Evolutionary conservation across 2,329 filamentous ascomycete genomes (phyloP).

Genomic region (Aspergillus tamarii): DNA sequence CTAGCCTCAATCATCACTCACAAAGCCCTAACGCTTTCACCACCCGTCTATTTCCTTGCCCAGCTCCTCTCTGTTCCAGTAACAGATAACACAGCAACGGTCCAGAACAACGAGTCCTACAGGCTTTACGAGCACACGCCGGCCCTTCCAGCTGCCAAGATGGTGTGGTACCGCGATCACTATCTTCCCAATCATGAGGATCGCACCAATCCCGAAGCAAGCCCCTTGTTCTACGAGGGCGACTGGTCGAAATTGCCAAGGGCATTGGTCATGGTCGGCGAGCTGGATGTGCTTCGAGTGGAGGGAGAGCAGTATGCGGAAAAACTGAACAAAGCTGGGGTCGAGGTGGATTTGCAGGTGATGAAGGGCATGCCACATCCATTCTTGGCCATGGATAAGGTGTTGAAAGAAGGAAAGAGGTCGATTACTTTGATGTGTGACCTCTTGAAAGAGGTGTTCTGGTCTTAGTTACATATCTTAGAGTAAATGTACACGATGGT

Average conservation of each 20-base stretch:
- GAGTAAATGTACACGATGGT: not conserved
- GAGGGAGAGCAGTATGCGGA: conserved; percentile 58
- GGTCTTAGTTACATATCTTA: conserved; percentile 17
- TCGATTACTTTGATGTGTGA: conserved; percentile 54
- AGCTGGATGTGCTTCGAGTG: conserved; percentile 59
- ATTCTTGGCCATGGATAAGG: conserved; percentile 62
- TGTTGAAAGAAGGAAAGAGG: conserved; percentile 54
- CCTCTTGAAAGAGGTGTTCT: conserved; percentile 36
- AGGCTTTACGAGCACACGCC: conserved; percentile 55
- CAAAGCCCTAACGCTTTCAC: conserved; percentile 45
- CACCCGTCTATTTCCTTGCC: conserved; percentile 45
- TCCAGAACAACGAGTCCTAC: conserved; percentile 52
- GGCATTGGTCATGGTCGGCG: conserved; percentile 58
- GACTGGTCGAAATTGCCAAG: conserved; percentile 56
- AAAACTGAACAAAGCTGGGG: conserved; percentile 52
- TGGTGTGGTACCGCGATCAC: conserved; percentile 64
- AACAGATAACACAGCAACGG: conserved; percentile 59
- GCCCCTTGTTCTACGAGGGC: conserved; percentile 55
- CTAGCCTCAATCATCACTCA: conserved; percentile 59
- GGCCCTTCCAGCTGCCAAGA: conserved; percentile 59
- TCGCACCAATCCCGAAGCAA: conserved; percentile 57
- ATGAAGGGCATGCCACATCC: conserved; percentile 62
- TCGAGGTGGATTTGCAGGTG: conserved; percentile 52
- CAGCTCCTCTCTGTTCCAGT: conserved; percentile 63
- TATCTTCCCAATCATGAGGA: conserved; percentile 56